Evolutionary conservation across 129 eudicot genomes (phyloP).

Genomic region (Escallonia rubra): DNA sequence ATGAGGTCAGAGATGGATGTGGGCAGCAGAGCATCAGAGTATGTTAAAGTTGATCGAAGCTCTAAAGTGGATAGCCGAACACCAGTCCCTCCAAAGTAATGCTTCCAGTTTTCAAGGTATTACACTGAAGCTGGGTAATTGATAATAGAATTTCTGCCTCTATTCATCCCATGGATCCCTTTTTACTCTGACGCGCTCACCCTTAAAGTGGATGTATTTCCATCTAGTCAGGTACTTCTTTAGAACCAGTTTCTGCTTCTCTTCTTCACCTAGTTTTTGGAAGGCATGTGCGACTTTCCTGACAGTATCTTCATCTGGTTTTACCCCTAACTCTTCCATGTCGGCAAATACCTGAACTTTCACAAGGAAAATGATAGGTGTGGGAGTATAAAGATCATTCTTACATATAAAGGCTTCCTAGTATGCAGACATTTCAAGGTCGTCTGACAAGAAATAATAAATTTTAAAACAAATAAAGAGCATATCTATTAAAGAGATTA

Average conservation of each 20-base stretch:
- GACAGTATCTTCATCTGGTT: constrained; percentile 83
- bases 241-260: constrained; percentile 43
- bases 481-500: neutral
- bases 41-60: too few species aligned
- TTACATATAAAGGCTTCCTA: neutral
- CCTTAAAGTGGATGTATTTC: constrained; percentile 89
- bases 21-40: too few species aligned
- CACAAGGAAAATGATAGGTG: neutral
- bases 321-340: constrained; percentile 97
- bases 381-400: constrained; percentile 2
- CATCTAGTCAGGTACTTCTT: constrained; percentile 56
- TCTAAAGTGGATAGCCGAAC: too few species aligned
- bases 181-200: constrained; percentile 79
- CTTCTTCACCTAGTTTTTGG: constrained; percentile 48
- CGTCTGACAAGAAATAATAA: too few species aligned
- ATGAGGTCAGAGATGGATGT: too few species aligned
- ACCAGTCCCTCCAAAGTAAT: neutral
- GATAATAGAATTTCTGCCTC: neutral
- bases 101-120: neutral
- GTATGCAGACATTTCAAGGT: too few species aligned
- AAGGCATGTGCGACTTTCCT: constrained; percentile 73
- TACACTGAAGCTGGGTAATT: neutral
- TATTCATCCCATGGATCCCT: constrained; percentile 26
- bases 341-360: constrained; percentile 78
- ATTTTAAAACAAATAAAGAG: neutral